Conservation (phyloP, 306 rosid species). For the Cucumis sativus region Cucumber_9930_V3 NC_026659.2:1309001-1309500, state of each 20-base stretch:
- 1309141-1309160: too few relatives aligned
- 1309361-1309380: neutral
- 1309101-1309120: neutral
- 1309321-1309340: too few relatives aligned
- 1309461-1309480: neutral
- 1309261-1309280: too few relatives aligned
- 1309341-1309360: neutral
- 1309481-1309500: neutral
- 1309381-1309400: neutral
- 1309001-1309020: neutral
- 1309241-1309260: too few relatives aligned
- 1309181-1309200: too few relatives aligned
- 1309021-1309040: neutral
- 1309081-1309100: neutral
- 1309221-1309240: too few relatives aligned
- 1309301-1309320: too few relatives aligned
- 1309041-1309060: neutral
- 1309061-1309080: neutral
- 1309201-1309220: too few relatives aligned
- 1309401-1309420: neutral
- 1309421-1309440: neutral
- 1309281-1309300: too few relatives aligned
- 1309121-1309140: too few relatives aligned
- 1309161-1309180: too few relatives aligned
- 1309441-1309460: neutral